Conservation (phyloP, 306 rosid genomes). For the Vigna nakashimae region DNA sequence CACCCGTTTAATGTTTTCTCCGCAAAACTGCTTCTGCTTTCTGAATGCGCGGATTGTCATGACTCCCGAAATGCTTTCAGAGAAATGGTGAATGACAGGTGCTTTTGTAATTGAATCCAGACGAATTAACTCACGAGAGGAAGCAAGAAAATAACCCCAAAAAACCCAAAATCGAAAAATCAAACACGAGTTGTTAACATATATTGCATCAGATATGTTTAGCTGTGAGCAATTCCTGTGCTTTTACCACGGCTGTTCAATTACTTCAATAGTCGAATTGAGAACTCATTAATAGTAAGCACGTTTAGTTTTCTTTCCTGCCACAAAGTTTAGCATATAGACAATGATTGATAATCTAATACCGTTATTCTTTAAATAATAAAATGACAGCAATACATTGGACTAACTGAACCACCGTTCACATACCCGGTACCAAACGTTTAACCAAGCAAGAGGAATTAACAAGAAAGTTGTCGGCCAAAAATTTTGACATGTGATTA, state of each 20-base stretch:
- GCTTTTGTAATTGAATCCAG: slow-evolving; percentile 93
- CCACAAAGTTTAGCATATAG: neutral
- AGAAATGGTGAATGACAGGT: slow-evolving; percentile 94
- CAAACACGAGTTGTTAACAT: neutral
- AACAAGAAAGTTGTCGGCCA: slow-evolving; percentile 96
- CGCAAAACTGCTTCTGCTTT: slow-evolving; percentile 60
- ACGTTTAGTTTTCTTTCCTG: slow-evolving; percentile 6
- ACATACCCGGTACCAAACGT: slow-evolving; percentile 95
- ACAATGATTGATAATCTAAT: slow-evolving; percentile 20
- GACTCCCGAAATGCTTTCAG: slow-evolving; percentile 93
- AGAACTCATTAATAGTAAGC: neutral
- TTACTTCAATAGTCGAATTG: neutral
- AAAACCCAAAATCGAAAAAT: slow-evolving; percentile 5
- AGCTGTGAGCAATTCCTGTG: neutral
- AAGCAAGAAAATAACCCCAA: slow-evolving; percentile 81
- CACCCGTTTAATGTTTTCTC: slow-evolving; percentile 72
- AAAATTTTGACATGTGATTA: slow-evolving; percentile 76
- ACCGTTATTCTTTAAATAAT: neutral
- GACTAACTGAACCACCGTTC: neutral
- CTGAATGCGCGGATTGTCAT: slow-evolving; percentile 85
- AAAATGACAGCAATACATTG: slow-evolving; percentile 11
- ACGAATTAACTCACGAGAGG: slow-evolving; percentile 92
- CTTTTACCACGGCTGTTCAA: neutral
- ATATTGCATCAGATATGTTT: slow-evolving; percentile 19
- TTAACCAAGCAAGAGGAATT: slow-evolving; percentile 87